A percentile compares a stretch with the other conserved stretches of the same genome.
Evolutionary conservation across 129 eudicot genomes (phyloP).

Genomic region (Flaveria brownii): DNA sequence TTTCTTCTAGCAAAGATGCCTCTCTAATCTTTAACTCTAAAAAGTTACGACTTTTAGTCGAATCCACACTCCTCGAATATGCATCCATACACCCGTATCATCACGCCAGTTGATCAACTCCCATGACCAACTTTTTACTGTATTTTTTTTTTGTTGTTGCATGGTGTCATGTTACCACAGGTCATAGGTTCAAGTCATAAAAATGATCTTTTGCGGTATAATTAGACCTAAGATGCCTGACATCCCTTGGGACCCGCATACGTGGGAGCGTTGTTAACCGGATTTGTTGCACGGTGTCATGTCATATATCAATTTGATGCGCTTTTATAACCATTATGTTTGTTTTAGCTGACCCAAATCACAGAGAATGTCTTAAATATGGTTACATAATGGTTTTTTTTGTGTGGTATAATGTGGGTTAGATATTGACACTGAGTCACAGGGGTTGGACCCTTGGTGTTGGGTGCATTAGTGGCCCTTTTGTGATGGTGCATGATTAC

Average conservation of each 20-base stretch:
- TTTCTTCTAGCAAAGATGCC: conserved; percentile 39
- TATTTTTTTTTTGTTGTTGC: not conserved
- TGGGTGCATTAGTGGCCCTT: conserved; percentile 25
- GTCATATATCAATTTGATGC: not conserved
- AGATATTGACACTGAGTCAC: conserved; percentile 17
- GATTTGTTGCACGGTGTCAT: conserved; percentile 8
- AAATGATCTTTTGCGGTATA: too few relatives aligned
- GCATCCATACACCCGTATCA: conserved; percentile 2
- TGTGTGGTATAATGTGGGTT: not conserved
- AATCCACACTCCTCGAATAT: conserved; percentile 36
- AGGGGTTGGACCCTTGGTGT: conserved; percentile 28
- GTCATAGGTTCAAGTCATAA: too few relatives aligned
- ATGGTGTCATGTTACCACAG: too few relatives aligned
- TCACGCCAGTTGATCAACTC: conserved; percentile 13
- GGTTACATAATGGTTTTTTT: not conserved
- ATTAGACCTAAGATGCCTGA: too few relatives aligned
- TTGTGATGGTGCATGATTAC: conserved; percentile 26
- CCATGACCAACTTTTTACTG: not conserved
- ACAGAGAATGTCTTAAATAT: not conserved
- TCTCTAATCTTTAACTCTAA: conserved; percentile 29
- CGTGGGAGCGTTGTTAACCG: too few relatives aligned
- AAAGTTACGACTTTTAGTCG: conserved; percentile 27
- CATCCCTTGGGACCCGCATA: too few relatives aligned
- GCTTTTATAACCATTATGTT: not conserved
- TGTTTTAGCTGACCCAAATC: conserved; percentile 1